Conservation (phyloP, 2,329 filamentous ascomycete genomes). For the Cryphonectria naterciae region DNA sequence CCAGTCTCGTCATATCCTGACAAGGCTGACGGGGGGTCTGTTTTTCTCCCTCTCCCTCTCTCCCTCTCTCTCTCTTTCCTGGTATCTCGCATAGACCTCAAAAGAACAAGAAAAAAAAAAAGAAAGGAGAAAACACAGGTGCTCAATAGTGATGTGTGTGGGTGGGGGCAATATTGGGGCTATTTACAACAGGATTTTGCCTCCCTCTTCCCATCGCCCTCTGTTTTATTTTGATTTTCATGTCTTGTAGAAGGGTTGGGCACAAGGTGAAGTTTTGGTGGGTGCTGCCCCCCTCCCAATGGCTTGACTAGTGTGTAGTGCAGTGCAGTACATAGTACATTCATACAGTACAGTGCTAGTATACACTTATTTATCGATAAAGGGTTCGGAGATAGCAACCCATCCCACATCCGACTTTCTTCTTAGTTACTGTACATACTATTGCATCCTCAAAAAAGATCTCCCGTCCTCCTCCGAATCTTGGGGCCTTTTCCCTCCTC, state of each 20-base stretch:
- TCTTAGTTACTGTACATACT: background rate
- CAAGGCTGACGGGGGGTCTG: background rate
- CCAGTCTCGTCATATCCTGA: background rate
- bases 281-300: background rate
- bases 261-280: background rate
- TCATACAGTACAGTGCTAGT: too few relatives aligned
- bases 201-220: background rate
- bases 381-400: slow-evolving; percentile 6
- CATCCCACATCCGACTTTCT: slow-evolving; percentile 5
- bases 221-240: background rate
- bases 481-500: background rate
- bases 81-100: background rate
- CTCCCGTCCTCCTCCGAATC: background rate
- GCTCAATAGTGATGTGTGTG: too few relatives aligned
- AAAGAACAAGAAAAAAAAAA: background rate
- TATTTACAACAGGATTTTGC: background rate
- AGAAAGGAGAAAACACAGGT: background rate
- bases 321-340: too few relatives aligned
- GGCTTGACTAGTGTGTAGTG: too few relatives aligned
- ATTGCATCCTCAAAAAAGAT: background rate
- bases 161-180: too few relatives aligned
- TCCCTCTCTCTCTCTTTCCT: background rate
- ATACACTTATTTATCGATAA: slow-evolving; percentile 1
- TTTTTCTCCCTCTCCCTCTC: background rate
- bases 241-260: too few relatives aligned